Percentiles rank a stretch among this genome's conserved stretches.
These are phyloP conservation scores for Chlamydomonas sphaeroides DNA, from an alignment of 139 green algal genomes.

Conservation along the genomic window DNA sequence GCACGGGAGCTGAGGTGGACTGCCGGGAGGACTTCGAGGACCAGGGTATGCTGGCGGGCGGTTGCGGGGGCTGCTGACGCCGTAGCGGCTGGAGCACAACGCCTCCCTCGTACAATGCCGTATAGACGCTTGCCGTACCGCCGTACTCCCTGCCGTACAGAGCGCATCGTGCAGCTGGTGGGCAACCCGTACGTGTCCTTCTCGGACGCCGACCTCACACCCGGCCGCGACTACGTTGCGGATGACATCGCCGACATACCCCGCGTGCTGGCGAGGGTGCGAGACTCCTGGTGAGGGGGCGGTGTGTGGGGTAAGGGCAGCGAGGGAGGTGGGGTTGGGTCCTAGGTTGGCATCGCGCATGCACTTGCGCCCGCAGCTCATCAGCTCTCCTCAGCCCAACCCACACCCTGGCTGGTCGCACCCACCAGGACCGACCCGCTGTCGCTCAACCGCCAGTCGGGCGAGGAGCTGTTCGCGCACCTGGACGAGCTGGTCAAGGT, in stretches of 20 bases:
- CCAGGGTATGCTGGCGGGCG: neutral
- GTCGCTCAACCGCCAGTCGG: slow-evolving; percentile 24
- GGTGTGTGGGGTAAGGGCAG: neutral
- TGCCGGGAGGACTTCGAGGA: slow-evolving; percentile 14
- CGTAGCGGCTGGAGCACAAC: no score
- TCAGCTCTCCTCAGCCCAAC: no score
- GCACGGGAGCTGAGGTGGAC: slow-evolving; percentile 3
- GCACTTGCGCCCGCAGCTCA: neutral
- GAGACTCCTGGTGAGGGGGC: slow-evolving; percentile 1
- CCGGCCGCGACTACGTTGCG: slow-evolving; percentile 22
- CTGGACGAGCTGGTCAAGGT: slow-evolving; percentile 23
- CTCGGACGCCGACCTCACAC: slow-evolving; percentile 8
- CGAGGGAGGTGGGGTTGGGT: neutral
- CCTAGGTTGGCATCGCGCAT: neutral
- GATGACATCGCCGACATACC: slow-evolving; percentile 18
- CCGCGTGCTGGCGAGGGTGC: neutral
- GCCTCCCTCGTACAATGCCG: no score
- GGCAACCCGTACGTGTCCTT: slow-evolving; percentile 34
- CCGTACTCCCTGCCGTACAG: neutral
- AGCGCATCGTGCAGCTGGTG: slow-evolving; percentile 35
- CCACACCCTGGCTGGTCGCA: no score
- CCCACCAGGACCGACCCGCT: slow-evolving; percentile 16
- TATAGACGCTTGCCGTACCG: no score
- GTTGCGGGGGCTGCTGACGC: no score
- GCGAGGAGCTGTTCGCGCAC: neutral